phyloP scores from a whole-genome alignment of 768 basidiomycete species.

The Jaapia argillacea region DNA sequence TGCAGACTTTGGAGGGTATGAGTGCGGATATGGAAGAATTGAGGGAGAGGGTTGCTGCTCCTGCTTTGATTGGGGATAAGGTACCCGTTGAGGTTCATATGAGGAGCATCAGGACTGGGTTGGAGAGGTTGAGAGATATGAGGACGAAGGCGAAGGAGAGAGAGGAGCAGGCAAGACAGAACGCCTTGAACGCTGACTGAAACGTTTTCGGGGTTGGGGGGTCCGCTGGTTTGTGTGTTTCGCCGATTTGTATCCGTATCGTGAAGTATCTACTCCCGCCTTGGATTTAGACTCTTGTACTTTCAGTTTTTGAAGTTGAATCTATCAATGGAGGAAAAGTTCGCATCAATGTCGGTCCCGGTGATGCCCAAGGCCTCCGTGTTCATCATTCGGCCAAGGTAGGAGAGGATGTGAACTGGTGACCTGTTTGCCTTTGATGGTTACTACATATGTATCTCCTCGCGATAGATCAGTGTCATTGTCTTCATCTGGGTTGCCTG shows the following conservation, averaged over 20 bases:
- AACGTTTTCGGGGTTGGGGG: not conserved
- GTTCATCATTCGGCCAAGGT: too few relatives aligned
- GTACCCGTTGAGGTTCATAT: slow-evolving; percentile 70
- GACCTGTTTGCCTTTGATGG: too few relatives aligned
- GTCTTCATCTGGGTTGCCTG: too few relatives aligned
- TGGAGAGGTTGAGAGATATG: slow-evolving; percentile 52
- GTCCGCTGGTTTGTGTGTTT: not conserved
- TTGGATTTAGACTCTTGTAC: too few relatives aligned
- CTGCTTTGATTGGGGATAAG: slow-evolving; percentile 46
- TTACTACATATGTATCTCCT: too few relatives aligned
- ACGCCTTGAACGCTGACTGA: slow-evolving; percentile 11
- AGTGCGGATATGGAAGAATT: slow-evolving; percentile 71
- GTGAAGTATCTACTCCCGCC: too few relatives aligned
- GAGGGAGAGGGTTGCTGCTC: slow-evolving; percentile 60
- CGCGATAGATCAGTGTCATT: too few relatives aligned
- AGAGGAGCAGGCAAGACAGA: slow-evolving; percentile 26
- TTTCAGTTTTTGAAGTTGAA: too few relatives aligned
- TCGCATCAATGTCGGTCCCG: too few relatives aligned
- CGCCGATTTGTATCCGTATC: not conserved
- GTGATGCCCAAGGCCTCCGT: too few relatives aligned
- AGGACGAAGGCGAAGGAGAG: slow-evolving; percentile 38
- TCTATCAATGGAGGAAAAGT: too few relatives aligned
- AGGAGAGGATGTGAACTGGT: too few relatives aligned
- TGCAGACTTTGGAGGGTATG: slow-evolving; percentile 53
- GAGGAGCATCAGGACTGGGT: slow-evolving; percentile 54